Evolutionary conservation across 306 rosid species (phyloP).

Genomic region (Luffa aegyptiaca): DNA sequence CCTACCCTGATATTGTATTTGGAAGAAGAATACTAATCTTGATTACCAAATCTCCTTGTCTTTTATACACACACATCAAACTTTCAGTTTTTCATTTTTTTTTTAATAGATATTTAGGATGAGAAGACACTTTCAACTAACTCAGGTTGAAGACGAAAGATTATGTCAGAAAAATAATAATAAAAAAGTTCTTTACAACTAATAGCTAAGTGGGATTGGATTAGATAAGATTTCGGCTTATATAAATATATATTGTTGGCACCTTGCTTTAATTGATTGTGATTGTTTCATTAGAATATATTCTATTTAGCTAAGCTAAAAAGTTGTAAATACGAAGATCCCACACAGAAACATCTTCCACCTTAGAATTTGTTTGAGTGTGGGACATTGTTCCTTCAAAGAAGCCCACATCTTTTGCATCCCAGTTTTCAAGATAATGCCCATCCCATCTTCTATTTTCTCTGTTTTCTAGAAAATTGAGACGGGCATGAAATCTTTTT

Average conservation of each 20-base stretch:
- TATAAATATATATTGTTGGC: background rate
- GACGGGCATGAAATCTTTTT: background rate
- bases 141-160: conserved; percentile 1
- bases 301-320: background rate
- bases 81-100: background rate
- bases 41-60: background rate
- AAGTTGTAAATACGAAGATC: background rate
- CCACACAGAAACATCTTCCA: background rate
- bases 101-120: background rate
- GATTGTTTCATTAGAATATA: background rate
- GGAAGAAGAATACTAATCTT: background rate
- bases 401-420: background rate
- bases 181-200: background rate
- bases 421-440: background rate
- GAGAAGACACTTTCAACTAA: background rate
- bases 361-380: background rate
- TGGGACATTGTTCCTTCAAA: background rate
- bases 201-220: background rate
- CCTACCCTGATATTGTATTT: background rate
- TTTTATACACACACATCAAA: background rate
- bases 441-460: background rate
- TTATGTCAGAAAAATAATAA: background rate
- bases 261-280: background rate
- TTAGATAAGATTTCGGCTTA: background rate
- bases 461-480: background rate